phyloP scores from a whole-genome alignment of 257 asterid species.

The Salvia miltiorrhiza region DNA sequence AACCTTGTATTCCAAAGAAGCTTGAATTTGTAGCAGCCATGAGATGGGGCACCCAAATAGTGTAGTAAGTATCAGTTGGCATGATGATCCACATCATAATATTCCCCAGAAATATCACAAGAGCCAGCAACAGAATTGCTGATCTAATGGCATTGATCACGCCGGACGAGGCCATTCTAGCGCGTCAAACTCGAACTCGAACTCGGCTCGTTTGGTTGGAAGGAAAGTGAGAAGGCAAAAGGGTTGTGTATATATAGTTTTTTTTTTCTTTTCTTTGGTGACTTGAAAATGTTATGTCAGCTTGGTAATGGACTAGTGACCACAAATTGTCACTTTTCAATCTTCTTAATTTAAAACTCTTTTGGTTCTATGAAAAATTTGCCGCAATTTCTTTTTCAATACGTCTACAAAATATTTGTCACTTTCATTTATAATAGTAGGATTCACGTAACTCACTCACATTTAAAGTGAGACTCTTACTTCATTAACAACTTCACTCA shows the following conservation, averaged over 20 bases:
- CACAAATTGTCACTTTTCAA: slow-evolving; percentile 13
- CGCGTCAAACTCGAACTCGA: not conserved
- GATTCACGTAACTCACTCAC: too few species aligned
- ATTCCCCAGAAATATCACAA: slow-evolving; percentile 77
- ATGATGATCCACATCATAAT: slow-evolving; percentile 96
- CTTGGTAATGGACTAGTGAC: slow-evolving; percentile 42
- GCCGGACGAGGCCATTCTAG: slow-evolving; percentile 36
- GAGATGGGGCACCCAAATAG: slow-evolving; percentile 71
- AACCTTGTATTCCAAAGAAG: slow-evolving; percentile 91
- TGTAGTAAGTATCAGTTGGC: slow-evolving; percentile 93
- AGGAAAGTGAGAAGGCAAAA: slow-evolving; percentile 3
- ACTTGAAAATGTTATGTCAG: slow-evolving; percentile 37
- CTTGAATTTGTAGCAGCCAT: slow-evolving; percentile 68
- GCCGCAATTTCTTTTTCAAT: too few species aligned
- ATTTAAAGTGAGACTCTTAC: too few species aligned
- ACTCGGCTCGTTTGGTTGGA: slow-evolving; percentile 5
- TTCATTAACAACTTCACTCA: too few species aligned
- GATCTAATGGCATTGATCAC: slow-evolving; percentile 40
- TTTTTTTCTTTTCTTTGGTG: slow-evolving; percentile 8
- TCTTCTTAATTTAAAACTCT: too few species aligned
- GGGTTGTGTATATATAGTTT: not conserved
- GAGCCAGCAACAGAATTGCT: slow-evolving; percentile 50
- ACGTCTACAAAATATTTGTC: too few species aligned
- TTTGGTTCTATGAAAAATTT: too few species aligned
- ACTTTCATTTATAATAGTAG: too few species aligned